A percentile compares a stretch with the other conserved stretches of the same genome.
Evolutionary conservation across 805 yeast genomes (phyloP).

Genomic region (Metschnikowia sp.): DNA sequence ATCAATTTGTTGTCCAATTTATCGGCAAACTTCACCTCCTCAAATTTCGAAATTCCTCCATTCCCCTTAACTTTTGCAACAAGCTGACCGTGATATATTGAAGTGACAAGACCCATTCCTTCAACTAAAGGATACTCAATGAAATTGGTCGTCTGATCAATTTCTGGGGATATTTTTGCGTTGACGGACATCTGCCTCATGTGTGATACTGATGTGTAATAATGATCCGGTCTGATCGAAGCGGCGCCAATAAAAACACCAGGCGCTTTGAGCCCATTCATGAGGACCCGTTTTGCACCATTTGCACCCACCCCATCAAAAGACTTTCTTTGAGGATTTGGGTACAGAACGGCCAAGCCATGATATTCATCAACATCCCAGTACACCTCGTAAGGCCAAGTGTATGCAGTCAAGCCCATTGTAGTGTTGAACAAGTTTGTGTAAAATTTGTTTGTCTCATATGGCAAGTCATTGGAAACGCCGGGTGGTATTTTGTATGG

Average conservation of each 20-base stretch:
- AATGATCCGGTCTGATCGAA: constrained; percentile 36
- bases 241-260: constrained; percentile 56
- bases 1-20: constrained; percentile 21
- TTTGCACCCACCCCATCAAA: constrained; percentile 47
- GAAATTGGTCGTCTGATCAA: constrained; percentile 24
- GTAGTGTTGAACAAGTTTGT: constrained; percentile 57
- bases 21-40: neutral
- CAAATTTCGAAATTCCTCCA: neutral
- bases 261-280: constrained; percentile 54
- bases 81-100: constrained; percentile 49
- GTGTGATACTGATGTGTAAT: constrained; percentile 44
- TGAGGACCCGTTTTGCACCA: constrained; percentile 44
- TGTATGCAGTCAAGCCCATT: constrained; percentile 54
- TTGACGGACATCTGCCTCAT: constrained; percentile 38
- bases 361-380: constrained; percentile 44
- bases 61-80: constrained; percentile 36
- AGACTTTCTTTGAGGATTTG: constrained; percentile 40
- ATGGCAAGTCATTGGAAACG: constrained; percentile 42
- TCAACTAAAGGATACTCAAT: constrained; percentile 51
- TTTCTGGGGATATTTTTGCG: constrained; percentile 18
- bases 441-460: constrained; percentile 76
- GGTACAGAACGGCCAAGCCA: constrained; percentile 65
- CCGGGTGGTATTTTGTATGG: constrained; percentile 47
- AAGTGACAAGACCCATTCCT: constrained; percentile 60
- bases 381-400: constrained; percentile 67